These are phyloP conservation scores for Parasarocladium wereldwijsianum DNA, from an alignment of 2,329 filamentous ascomycete species.

Conservation along the genomic window DNA sequence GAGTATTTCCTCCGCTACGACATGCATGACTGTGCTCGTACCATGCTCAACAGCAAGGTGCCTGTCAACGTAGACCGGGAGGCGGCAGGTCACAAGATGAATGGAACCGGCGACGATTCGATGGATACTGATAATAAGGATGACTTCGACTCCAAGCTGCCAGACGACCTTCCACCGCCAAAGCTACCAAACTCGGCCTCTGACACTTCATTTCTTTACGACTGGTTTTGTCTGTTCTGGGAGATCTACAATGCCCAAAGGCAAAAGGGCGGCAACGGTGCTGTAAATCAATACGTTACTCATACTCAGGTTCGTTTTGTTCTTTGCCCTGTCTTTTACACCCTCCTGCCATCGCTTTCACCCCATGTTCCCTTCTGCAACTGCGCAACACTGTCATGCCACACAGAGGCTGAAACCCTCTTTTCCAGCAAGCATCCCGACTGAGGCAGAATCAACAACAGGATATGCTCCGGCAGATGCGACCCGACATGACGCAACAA, in stretches of 20 bases:
- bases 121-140: constrained; percentile 81
- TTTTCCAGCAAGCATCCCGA: constrained; percentile 46
- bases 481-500: constrained; percentile 43
- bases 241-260: constrained; percentile 83
- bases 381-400: not conserved
- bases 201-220: constrained; percentile 77
- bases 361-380: constrained; percentile 6
- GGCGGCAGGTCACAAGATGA: constrained; percentile 52
- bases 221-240: constrained; percentile 98
- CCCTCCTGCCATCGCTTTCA: constrained; percentile 12
- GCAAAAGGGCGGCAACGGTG: constrained; percentile 45
- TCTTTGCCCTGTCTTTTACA: not conserved
- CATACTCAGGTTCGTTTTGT: constrained; percentile 58
- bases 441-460: constrained; percentile 64
- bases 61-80: constrained; percentile 54
- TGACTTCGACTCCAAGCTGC: constrained; percentile 57
- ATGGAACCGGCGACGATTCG: constrained; percentile 56
- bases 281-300: constrained; percentile 60
- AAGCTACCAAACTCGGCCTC: constrained; percentile 48
- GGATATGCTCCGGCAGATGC: constrained; percentile 60
- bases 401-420: constrained; percentile 5
- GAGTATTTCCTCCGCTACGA: constrained; percentile 79
- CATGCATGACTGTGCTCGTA: constrained; percentile 71
- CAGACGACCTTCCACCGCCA: constrained; percentile 65
- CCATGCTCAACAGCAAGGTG: constrained; percentile 52